phyloP scores from a whole-genome alignment of 176 grass and related monocot species.

The Canna indica region DNA sequence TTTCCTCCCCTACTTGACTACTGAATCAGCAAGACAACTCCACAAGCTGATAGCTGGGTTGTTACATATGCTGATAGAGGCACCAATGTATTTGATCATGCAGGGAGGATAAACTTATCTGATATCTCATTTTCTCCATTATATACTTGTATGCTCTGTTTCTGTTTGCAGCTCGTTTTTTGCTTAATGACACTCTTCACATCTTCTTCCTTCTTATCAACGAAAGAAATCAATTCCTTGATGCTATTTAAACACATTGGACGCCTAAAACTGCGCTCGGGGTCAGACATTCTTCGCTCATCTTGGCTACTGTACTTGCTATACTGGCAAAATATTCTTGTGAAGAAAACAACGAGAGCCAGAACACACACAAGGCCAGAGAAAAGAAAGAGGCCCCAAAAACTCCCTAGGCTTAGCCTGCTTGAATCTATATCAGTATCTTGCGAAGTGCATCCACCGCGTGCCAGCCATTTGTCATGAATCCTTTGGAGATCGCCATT shows the following conservation, averaged over 20 bases:
- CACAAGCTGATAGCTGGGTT: too few relatives aligned
- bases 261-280: slow-evolving; percentile 26
- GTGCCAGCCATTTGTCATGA: slow-evolving; percentile 11
- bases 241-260: slow-evolving; percentile 43
- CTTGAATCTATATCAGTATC: not conserved
- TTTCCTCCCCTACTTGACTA: too few relatives aligned
- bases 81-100: too few relatives aligned
- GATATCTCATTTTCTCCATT: not conserved
- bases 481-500: slow-evolving; percentile 17
- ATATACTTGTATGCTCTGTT: slow-evolving; percentile 2
- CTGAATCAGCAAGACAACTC: too few relatives aligned
- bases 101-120: not conserved
- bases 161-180: slow-evolving; percentile 35
- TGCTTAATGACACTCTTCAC: slow-evolving; percentile 49
- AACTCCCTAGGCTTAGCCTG: slow-evolving; percentile 13
- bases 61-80: too few relatives aligned
- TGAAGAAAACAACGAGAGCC: slow-evolving; percentile 2
- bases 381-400: slow-evolving; percentile 16
- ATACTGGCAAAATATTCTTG: slow-evolving; percentile 8
- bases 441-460: not conserved
- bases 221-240: slow-evolving; percentile 52
- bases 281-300: slow-evolving; percentile 13
- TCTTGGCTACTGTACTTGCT: slow-evolving; percentile 10
- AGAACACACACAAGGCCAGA: slow-evolving; percentile 4
- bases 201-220: slow-evolving; percentile 82